Evolutionary conservation across 441 rosid species (phyloP).

Genomic region (Flueggea neowawraea): DNA sequence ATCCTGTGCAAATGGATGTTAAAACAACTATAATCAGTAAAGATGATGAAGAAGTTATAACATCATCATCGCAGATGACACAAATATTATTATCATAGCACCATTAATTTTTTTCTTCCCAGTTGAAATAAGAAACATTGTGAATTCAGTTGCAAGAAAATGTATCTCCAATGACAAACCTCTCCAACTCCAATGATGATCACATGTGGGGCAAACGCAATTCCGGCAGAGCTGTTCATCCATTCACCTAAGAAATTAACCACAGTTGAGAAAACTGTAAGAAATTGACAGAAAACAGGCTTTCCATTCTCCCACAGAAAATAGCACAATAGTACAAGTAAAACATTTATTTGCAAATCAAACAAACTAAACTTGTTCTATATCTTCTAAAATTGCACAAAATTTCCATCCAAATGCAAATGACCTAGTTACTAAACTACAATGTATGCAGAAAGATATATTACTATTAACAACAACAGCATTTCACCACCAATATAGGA

Average conservation of each 20-base stretch:
- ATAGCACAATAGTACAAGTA: neutral
- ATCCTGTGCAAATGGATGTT: too few relatives aligned
- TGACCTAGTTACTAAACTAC: neutral
- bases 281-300: neutral
- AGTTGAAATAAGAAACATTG: too few relatives aligned
- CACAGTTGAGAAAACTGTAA: conserved; percentile 4
- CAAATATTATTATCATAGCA: too few relatives aligned
- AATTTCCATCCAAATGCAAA: neutral
- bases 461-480: neutral
- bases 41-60: too few relatives aligned
- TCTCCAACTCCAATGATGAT: conserved; percentile 81
- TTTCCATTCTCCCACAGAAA: neutral
- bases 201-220: conserved; percentile 96
- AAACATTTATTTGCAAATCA: neutral
- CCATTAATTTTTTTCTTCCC: too few relatives aligned
- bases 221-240: conserved; percentile 97
- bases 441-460: neutral
- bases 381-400: too few relatives aligned
- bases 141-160: neutral
- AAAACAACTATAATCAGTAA: too few relatives aligned
- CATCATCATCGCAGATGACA: too few relatives aligned
- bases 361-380: neutral
- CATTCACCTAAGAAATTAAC: conserved; percentile 78
- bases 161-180: conserved; percentile 35
- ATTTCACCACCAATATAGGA: neutral